Conservation (phyloP, 1,284 basidiomycete species). For the Sanguinoderma infundibulare region DNA sequence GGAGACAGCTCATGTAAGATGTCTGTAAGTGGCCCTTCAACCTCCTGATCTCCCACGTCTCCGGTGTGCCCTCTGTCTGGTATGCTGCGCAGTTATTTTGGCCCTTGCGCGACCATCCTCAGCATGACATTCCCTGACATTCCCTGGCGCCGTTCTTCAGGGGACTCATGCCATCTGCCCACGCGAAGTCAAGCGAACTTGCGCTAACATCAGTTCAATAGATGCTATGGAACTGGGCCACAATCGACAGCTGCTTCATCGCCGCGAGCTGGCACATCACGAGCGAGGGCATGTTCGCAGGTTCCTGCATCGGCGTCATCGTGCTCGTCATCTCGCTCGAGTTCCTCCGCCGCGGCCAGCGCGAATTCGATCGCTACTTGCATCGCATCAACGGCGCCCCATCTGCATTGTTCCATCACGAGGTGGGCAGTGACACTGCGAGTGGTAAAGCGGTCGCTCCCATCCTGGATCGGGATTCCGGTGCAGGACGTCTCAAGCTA, state of each 20-base stretch:
- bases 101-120: too few relatives aligned
- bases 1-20: slow-evolving; percentile 11
- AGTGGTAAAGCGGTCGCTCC: background rate
- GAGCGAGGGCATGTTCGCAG: slow-evolving; percentile 8
- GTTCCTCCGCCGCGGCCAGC: slow-evolving; percentile 10
- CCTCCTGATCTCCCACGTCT: background rate
- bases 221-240: slow-evolving; percentile 18
- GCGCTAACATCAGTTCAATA: too few relatives aligned
- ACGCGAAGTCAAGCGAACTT: too few relatives aligned
- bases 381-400: slow-evolving; percentile 2
- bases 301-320: slow-evolving; percentile 14
- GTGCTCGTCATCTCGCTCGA: slow-evolving; percentile 10
- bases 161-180: too few relatives aligned
- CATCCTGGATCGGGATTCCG: background rate
- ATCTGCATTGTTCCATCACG: background rate
- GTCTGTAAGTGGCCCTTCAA: slow-evolving; percentile 10
- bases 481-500: background rate
- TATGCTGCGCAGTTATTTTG: background rate
- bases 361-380: slow-evolving; percentile 12
- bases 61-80: background rate
- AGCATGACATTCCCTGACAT: too few relatives aligned
- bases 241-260: slow-evolving; percentile 13
- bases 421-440: background rate
- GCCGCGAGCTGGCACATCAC: slow-evolving; percentile 8
- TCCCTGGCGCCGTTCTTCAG: too few relatives aligned